Percentiles rank a stretch among this genome's conserved stretches.
These are phyloP conservation scores for Marasmius fiardii DNA, from an alignment of 1,284 basidiomycete genomes.

Conservation along the genomic window DNA sequence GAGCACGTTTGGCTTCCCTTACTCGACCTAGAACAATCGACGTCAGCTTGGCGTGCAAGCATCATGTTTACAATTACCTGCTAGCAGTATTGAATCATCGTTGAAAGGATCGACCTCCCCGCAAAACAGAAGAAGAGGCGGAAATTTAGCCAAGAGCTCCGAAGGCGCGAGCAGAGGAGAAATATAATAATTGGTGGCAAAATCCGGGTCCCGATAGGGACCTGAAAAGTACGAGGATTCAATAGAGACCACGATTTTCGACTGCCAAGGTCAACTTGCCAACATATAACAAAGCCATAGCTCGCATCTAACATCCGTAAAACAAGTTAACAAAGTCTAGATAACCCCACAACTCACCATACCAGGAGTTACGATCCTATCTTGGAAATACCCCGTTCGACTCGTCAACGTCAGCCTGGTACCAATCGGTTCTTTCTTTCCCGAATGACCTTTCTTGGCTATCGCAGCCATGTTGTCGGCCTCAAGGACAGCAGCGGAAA, in stretches of 20 bases:
- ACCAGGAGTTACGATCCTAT: slow-evolving; percentile 85
- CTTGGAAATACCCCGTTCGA: slow-evolving; percentile 92
- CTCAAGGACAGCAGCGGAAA: slow-evolving; percentile 46
- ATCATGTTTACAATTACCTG: too few relatives aligned
- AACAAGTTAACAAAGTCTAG: too few relatives aligned
- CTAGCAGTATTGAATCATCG: slow-evolving; percentile 93
- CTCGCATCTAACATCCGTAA: slow-evolving; percentile 98
- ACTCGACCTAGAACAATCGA: slow-evolving; percentile 94
- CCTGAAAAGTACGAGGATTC: slow-evolving; percentile 27
- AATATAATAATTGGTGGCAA: slow-evolving; percentile 92
- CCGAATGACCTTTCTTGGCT: slow-evolving; percentile 24
- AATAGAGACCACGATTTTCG: background rate
- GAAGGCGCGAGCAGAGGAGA: slow-evolving; percentile 90
- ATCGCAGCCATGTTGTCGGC: slow-evolving; percentile 42
- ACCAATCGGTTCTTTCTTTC: slow-evolving; percentile 57
- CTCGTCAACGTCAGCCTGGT: slow-evolving; percentile 95
- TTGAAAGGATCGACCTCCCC: slow-evolving; percentile 97
- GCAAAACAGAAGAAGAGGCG: slow-evolving; percentile 88
- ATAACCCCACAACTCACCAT: slow-evolving; percentile 89
- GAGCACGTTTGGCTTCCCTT: slow-evolving; percentile 85
- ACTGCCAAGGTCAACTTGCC: slow-evolving; percentile 27
- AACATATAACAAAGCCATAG: slow-evolving; percentile 97
- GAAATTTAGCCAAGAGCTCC: slow-evolving; percentile 86
- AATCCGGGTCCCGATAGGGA: slow-evolving; percentile 88
- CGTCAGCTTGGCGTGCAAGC: too few relatives aligned